phyloP scores from a whole-genome alignment of 148 eudicot genomes.

The Dianthus caryophyllus region DNA sequence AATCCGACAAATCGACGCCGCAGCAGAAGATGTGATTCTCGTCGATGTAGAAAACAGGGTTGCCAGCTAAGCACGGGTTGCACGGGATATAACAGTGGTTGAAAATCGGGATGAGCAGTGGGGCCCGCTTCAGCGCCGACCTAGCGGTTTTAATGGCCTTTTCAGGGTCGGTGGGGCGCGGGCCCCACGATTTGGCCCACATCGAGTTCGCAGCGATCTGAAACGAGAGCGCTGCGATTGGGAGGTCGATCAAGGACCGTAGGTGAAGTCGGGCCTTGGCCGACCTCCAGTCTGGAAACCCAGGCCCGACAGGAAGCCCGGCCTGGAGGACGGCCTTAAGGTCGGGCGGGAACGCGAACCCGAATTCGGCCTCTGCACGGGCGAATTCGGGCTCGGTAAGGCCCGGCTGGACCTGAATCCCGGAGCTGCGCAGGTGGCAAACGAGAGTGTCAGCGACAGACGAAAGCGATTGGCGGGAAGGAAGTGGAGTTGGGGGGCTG shows the following conservation, averaged over 20 bases:
- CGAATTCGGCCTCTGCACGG: slow-evolving; percentile 74
- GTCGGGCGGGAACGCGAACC: slow-evolving; percentile 85
- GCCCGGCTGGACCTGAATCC: slow-evolving; percentile 57
- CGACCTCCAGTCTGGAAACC: slow-evolving; percentile 87
- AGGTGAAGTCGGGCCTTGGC: slow-evolving; percentile 58
- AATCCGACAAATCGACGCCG: slow-evolving; percentile 71
- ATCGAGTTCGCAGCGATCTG: slow-evolving; percentile 61
- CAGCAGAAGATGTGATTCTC: slow-evolving; percentile 80
- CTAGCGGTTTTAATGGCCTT: slow-evolving; percentile 60
- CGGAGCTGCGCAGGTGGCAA: slow-evolving; percentile 48
- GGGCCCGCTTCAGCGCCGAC: slow-evolving; percentile 59
- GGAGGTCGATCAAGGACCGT: slow-evolving; percentile 58
- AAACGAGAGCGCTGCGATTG: slow-evolving; percentile 69
- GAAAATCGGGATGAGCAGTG: slow-evolving; percentile 69
- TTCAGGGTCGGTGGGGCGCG: slow-evolving; percentile 62
- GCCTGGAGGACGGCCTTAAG: slow-evolving; percentile 65
- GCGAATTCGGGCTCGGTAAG: slow-evolving; percentile 71
- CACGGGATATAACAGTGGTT: slow-evolving; percentile 85
- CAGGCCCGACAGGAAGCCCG: slow-evolving; percentile 73
- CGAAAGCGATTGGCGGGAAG: slow-evolving; percentile 55
- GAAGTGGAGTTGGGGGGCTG: slow-evolving; percentile 42
- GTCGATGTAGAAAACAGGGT: slow-evolving; percentile 75
- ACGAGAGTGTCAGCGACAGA: slow-evolving; percentile 58
- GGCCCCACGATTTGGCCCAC: slow-evolving; percentile 83
- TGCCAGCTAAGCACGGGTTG: slow-evolving; percentile 74